phyloP scores from a whole-genome alignment of 257 asterid genomes.

The Gardenia jasminoides region DNA sequence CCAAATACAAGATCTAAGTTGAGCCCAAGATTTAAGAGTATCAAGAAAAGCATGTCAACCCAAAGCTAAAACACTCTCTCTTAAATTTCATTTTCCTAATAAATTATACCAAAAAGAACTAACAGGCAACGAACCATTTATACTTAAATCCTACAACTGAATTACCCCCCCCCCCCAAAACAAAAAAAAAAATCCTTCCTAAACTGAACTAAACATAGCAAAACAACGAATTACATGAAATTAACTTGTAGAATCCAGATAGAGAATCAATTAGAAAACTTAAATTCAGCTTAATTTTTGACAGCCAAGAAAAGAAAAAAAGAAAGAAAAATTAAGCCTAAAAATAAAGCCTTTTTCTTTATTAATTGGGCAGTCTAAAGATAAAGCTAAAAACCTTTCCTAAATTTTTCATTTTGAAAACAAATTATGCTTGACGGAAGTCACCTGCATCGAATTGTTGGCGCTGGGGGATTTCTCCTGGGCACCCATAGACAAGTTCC shows the following conservation, averaged over 20 bases:
- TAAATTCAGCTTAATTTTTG: background rate
- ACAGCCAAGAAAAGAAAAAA: background rate
- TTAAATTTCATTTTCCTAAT: background rate
- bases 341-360: no score
- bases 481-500: conserved; percentile 34
- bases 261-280: background rate
- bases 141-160: background rate
- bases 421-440: background rate
- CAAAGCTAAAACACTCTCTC: background rate
- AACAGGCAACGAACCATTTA: background rate
- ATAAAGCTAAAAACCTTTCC: background rate
- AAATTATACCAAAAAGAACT: background rate
- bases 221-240: background rate
- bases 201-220: background rate
- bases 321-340: no score
- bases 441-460: conserved; percentile 42
- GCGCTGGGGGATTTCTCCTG: conserved; percentile 37
- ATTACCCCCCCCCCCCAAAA: background rate
- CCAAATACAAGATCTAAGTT: background rate
- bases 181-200: no score
- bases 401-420: background rate
- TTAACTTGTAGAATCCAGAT: background rate
- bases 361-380: no score
- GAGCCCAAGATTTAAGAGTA: background rate
- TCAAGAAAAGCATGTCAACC: no score